Evolutionary conservation across 768 basidiomycete genomes (phyloP).

Genomic region (Holtermanniella nyarrowii): DNA sequence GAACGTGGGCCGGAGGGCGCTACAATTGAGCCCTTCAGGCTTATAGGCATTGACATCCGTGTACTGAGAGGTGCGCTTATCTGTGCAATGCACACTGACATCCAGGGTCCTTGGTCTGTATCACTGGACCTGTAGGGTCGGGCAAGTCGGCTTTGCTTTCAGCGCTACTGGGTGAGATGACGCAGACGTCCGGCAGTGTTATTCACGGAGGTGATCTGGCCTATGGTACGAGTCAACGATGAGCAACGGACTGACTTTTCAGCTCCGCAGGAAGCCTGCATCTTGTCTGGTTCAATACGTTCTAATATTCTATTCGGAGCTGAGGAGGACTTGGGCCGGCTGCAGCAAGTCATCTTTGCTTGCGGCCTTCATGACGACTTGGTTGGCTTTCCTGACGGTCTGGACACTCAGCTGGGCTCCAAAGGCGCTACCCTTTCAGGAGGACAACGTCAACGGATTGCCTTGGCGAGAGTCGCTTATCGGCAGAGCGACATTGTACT

Average conservation of each 20-base stretch:
- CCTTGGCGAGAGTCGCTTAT: constrained; percentile 31
- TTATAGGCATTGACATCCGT: too few relatives aligned
- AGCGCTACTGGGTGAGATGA: constrained; percentile 9
- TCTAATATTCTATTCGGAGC: neutral
- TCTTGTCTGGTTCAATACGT: neutral
- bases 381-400: neutral
- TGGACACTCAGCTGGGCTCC: constrained; percentile 49
- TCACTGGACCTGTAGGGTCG: constrained; percentile 35
- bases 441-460: constrained; percentile 34
- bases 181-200: constrained; percentile 12
- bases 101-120: constrained; percentile 27
- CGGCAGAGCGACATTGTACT: constrained; percentile 24
- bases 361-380: constrained; percentile 31
- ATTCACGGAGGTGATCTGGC: constrained; percentile 28
- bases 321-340: neutral
- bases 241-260: too few relatives aligned
- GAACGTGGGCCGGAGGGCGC: too few relatives aligned
- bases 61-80: too few relatives aligned
- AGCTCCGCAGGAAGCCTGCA: constrained; percentile 3
- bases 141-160: constrained; percentile 36
- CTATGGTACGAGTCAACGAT: too few relatives aligned
- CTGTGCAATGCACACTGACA: too few relatives aligned
- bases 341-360: constrained; percentile 19
- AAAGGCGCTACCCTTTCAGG: constrained; percentile 49
- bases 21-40: too few relatives aligned